Percentiles rank a stretch among this genome's conserved stretches.
Conservation (phyloP, 257 asterid species). For the Nicotiana tabacum region DNA sequence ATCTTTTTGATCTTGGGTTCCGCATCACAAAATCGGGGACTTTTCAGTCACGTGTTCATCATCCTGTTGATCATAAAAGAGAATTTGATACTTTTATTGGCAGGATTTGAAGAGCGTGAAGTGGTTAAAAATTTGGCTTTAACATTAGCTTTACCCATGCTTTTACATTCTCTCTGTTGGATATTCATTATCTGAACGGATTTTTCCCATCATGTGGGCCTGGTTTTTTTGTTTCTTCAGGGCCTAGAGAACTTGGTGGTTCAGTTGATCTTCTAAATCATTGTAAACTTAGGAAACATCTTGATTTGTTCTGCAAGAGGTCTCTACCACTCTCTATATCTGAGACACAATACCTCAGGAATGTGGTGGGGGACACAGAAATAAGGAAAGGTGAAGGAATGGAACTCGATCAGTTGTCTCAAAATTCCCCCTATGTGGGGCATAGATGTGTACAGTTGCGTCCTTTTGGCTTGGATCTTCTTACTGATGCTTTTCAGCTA, state of each 20-base stretch:
- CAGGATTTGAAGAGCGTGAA: conserved; percentile 1
- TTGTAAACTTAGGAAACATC: conserved; percentile 45
- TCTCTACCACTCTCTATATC: conserved; percentile 34
- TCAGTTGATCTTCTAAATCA: conserved; percentile 43
- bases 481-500: conserved; percentile 44
- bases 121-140: neutral
- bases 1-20: too few relatives aligned
- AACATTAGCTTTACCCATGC: neutral
- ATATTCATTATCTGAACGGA: neutral
- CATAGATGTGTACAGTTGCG: conserved; percentile 13
- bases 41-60: too few relatives aligned
- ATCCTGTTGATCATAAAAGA: too few relatives aligned
- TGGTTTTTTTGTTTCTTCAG: conserved; percentile 14
- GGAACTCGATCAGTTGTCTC: conserved; percentile 45
- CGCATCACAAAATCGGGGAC: too few relatives aligned
- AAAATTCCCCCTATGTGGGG: conserved; percentile 9
- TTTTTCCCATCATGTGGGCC: neutral
- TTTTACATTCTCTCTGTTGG: neutral
- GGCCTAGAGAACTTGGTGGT: conserved; percentile 51
- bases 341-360: conserved; percentile 42
- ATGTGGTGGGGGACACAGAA: conserved; percentile 47
- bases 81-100: neutral
- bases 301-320: conserved; percentile 48
- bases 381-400: conserved; percentile 54
- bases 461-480: conserved; percentile 43